A percentile compares a stretch with the other conserved stretches of the same genome.
Conservation (phyloP, 352 stramenopile genomes). For the Pythium aquatile region DNA sequence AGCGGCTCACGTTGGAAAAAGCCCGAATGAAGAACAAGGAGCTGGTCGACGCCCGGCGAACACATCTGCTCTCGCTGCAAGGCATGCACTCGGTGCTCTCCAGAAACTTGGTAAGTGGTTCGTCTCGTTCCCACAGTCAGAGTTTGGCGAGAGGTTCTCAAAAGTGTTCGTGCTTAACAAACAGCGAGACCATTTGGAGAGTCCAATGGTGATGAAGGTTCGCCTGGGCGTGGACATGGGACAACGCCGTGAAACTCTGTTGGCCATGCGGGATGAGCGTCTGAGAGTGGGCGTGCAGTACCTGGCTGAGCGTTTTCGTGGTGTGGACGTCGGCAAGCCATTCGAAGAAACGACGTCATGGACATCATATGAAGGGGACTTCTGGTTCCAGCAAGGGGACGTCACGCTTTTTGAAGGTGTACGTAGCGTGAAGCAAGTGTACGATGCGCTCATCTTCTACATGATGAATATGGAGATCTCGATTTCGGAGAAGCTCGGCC, state of each 20-base stretch:
- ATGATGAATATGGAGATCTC: constrained; percentile 58
- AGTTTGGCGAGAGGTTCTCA: no score
- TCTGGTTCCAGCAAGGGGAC: constrained; percentile 23
- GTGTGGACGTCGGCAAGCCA: neutral
- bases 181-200: neutral
- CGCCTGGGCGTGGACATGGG: constrained; percentile 5
- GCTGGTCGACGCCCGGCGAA: neutral
- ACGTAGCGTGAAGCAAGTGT: constrained; percentile 49
- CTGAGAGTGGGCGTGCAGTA: constrained; percentile 3
- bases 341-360: constrained; percentile 4
- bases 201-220: constrained; percentile 12
- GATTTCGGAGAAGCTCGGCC: constrained; percentile 48
- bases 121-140: no score
- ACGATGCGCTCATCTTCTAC: constrained; percentile 44
- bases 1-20: constrained; percentile 6
- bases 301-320: constrained; percentile 4
- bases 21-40: neutral
- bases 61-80: constrained; percentile 4
- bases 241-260: constrained; percentile 3
- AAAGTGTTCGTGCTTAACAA: no score
- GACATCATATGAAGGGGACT: constrained; percentile 7
- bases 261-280: neutral
- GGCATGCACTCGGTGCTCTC: constrained; percentile 8
- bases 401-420: constrained; percentile 44
- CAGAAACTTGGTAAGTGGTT: constrained; percentile 13